Percentiles rank a stretch among this genome's conserved stretches.
Evolutionary conservation across 2,329 filamentous ascomycete species (phyloP).

Genomic region (Atkinsonella texensis): DNA sequence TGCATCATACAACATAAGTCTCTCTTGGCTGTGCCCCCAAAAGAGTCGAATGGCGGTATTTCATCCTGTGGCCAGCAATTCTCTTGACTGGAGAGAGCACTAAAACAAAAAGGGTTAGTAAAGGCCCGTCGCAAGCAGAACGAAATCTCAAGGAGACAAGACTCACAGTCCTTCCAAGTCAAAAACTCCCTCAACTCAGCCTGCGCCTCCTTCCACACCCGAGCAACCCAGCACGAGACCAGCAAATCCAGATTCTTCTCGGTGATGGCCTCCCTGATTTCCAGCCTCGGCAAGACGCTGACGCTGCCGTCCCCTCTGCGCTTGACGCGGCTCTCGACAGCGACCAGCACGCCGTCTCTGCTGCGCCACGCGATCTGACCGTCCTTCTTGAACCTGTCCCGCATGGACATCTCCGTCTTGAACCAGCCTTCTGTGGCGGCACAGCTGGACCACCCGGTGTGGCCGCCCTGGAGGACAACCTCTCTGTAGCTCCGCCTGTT

Average conservation of each 20-base stretch:
- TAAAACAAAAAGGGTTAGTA: neutral
- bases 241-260: slow-evolving; percentile 18
- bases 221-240: slow-evolving; percentile 17
- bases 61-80: neutral
- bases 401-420: slow-evolving; percentile 10
- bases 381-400: slow-evolving; percentile 12
- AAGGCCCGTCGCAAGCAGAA: neutral
- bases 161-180: slow-evolving; percentile 15
- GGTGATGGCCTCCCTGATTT: slow-evolving; percentile 11
- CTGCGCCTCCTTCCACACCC: slow-evolving; percentile 16
- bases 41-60: neutral
- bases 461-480: slow-evolving; percentile 10
- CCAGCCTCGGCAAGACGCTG: slow-evolving; percentile 11
- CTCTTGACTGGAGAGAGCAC: neutral
- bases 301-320: slow-evolving; percentile 10
- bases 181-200: slow-evolving; percentile 13
- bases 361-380: slow-evolving; percentile 16
- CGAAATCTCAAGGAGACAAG: neutral
- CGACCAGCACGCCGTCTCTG: slow-evolving; percentile 10
- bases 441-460: slow-evolving; percentile 10
- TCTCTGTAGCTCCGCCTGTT: slow-evolving; percentile 12
- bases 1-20: neutral
- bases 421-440: slow-evolving; percentile 13
- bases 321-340: slow-evolving; percentile 14
- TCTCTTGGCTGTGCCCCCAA: neutral